phyloP scores from a whole-genome alignment of 176 grass and related monocot genomes.

The Areca catechu region DNA sequence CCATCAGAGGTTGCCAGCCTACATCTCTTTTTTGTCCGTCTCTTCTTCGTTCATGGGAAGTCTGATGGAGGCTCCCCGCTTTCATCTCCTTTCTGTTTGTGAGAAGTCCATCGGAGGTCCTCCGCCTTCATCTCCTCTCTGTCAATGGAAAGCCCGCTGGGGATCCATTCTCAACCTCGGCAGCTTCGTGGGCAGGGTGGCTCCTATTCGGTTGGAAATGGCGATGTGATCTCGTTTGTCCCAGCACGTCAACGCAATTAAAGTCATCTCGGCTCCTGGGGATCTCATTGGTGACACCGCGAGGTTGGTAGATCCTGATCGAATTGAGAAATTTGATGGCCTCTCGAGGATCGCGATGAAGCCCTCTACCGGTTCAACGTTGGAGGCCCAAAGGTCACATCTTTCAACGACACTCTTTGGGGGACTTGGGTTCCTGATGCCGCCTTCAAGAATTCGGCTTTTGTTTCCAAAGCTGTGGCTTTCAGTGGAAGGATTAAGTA shows the following conservation, averaged over 20 bases:
- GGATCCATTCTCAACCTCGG: too few relatives aligned
- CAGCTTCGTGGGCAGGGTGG: too few relatives aligned
- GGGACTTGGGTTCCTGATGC: slow-evolving; percentile 76
- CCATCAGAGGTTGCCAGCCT: too few relatives aligned
- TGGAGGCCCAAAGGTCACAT: slow-evolving; percentile 75
- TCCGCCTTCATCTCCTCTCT: too few relatives aligned
- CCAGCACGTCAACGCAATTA: slow-evolving; percentile 78
- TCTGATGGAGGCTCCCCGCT: too few relatives aligned
- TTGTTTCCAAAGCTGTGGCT: slow-evolving; percentile 17
- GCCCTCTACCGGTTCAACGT: slow-evolving; percentile 70
- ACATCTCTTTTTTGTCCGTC: too few relatives aligned
- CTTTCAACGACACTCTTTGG: slow-evolving; percentile 89
- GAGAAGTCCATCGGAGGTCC: too few relatives aligned
- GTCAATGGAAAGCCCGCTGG: too few relatives aligned
- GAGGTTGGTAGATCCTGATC: slow-evolving; percentile 26
- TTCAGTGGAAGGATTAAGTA: slow-evolving; percentile 78
- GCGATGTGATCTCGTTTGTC: slow-evolving; percentile 57
- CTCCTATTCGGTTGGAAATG: too few relatives aligned
- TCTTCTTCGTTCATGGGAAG: too few relatives aligned
- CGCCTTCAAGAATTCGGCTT: slow-evolving; percentile 22
- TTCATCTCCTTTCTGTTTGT: too few relatives aligned
- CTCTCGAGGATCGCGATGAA: slow-evolving; percentile 54
- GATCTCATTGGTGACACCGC: slow-evolving; percentile 63
- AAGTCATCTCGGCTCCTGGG: slow-evolving; percentile 65
- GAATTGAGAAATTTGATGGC: slow-evolving; percentile 27